Evolutionary conservation across 306 rosid genomes (phyloP), one percentile per base, ranked within the genome.

Genomic region (Amphicarpaea edgeworthii): DNA sequence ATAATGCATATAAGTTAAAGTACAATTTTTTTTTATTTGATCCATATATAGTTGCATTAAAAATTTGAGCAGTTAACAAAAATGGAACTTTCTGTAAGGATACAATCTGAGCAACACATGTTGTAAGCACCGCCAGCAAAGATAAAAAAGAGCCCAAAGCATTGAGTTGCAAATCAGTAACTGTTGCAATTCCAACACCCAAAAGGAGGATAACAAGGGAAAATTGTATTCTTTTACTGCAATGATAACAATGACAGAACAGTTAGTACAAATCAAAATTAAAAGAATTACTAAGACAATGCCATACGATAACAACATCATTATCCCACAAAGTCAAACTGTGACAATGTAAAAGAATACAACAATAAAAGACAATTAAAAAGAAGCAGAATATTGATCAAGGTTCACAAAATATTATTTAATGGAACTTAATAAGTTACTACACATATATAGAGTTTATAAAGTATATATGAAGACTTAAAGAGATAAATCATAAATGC

Each of bases 81-180:
- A 75, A 3, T 57, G 67, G 34, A 63, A 72, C 12, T 45, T 59
- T 57, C 24, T 20, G 10, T 24, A 58, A 91, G 97, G 98, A 94
- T 94, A 95, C 98, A 85, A 95, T 95, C 67, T 95, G 98, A 78
- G 97, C 96, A 82, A 95, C 88, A 0, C 97, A 95, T 15, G 98
- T 95, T 65, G 98, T 95, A 82, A 92, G 51, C 75, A 95, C 83
- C 12, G 98, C 98, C 2, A 95, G 89, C 6, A 95, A 54, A 76
- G 98, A 95, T 84, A 95, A 73, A 85, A 88, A 80, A 79, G 92
- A 86, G 66, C 98, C 98, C 17, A 95, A 82, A 7, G 89, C 88
- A 84, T 95, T 95, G 64, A 95, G 91, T 76, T 95, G 98, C 81
- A 95, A 84, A 83, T 95, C 98, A 11, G 96, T 92, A 64, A 95